Evolutionary conservation across 768 basidiomycete species (phyloP).

Genomic region (Podaxis sp.): DNA sequence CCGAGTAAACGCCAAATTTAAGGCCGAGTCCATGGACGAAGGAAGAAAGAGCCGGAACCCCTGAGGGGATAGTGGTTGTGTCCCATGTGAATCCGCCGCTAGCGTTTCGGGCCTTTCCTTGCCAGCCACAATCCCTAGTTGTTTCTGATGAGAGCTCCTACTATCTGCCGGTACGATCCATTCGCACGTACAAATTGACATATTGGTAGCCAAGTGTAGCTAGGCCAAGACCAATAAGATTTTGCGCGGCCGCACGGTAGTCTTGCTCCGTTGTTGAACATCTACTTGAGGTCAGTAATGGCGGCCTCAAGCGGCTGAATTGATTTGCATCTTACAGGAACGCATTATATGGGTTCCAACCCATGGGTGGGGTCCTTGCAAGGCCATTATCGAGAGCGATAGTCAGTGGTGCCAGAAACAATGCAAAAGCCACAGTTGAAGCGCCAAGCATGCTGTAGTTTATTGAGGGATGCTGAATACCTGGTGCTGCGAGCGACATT

Average conservation of each 20-base stretch:
- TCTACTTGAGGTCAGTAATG: conserved; percentile 22
- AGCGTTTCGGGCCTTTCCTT: conserved; percentile 39
- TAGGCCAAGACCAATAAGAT: conserved; percentile 36
- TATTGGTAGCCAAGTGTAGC: conserved; percentile 39
- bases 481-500: not conserved
- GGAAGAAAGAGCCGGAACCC: conserved; percentile 36
- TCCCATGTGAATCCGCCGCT: conserved; percentile 46
- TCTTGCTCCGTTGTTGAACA: conserved; percentile 42
- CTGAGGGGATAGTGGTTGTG: conserved; percentile 36
- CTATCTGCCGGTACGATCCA: not conserved
- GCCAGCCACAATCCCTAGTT: conserved; percentile 50
- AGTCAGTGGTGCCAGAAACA: conserved; percentile 15
- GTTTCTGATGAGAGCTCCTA: not conserved
- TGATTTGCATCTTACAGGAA: conserved; percentile 33
- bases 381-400: conserved; percentile 38
- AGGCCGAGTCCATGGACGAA: conserved; percentile 41
- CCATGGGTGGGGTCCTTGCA: conserved; percentile 44
- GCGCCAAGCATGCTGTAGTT: conserved; percentile 10
- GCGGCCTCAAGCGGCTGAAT: not conserved
- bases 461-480: not conserved
- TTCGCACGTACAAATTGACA: conserved; percentile 37
- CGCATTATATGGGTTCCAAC: conserved; percentile 50
- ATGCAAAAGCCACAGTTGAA: not conserved
- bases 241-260: conserved; percentile 40
- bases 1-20: conserved; percentile 70